Evolutionary conservation across 805 yeast genomes (phyloP), one percentile per base, ranked within the genome.

Genomic region (Gaillardinia entomophila): DNA sequence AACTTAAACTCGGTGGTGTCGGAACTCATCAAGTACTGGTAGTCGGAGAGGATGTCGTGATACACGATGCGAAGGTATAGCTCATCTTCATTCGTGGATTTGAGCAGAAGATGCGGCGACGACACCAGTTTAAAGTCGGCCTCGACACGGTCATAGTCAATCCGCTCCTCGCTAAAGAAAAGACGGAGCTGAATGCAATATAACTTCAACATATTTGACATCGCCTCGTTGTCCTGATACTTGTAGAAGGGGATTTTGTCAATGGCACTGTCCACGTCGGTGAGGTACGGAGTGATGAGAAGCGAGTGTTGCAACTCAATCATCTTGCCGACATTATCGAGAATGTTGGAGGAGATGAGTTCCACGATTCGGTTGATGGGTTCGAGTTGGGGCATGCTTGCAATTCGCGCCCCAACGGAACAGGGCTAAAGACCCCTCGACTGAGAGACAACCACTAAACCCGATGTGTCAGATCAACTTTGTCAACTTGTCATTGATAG

Each of bases 1-100:
- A 52, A 32, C 20, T 47, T 38, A 14, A 40, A 30, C 7, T 37
- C 38, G 18, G 32, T 44, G 10, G 44, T 36, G 6, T 26, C 26
- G 4, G 35, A 35, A 7, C 40, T 20, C 3, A 37, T 20, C 8
- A 62, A 37, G 29, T 44, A 48, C 36, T 53, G 57, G 35, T 48
- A 57, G 39, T 65, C 70, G 6, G 60, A 49, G 22, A 39, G 32
- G 18, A 64, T 38, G 39, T 66, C 71, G 18, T 48, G 43, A 32
- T 52, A 55, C 40, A 53, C 60, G 31, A 58, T 37, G 22, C 22
- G 22, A 6, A 6, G 22, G 10, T 10, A 19, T n/a, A n/a, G n/a
- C n/a, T n/a, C n/a, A n/a, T n/a, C n/a, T n/a, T n/a, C n/a, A n/a
- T n/a, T n/a, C n/a, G n/a, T n/a, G n/a, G n/a, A n/a, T n/a, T n/a